These are phyloP conservation scores for Chenopodium formosanum DNA, from an alignment of 148 eudicot species.

Conservation along the genomic window DNA sequence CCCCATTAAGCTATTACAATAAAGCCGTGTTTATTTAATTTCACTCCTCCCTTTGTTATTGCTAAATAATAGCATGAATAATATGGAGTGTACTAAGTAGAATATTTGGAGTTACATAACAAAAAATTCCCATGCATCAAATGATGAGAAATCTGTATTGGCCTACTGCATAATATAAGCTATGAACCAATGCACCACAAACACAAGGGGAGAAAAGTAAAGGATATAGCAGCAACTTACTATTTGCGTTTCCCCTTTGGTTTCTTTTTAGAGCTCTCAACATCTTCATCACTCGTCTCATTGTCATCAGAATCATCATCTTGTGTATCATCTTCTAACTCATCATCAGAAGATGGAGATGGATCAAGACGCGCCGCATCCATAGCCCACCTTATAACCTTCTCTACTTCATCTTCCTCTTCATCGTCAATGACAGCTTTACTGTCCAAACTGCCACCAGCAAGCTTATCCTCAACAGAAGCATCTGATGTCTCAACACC, in stretches of 20 bases:
- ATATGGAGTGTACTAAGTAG: background rate
- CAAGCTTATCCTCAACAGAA: slow-evolving; percentile 15
- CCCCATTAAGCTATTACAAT: background rate
- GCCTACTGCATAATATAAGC: background rate
- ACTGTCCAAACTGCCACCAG: slow-evolving; percentile 5
- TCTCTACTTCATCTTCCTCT: slow-evolving; percentile 60
- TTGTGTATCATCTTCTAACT: slow-evolving; percentile 16
- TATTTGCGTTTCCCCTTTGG: slow-evolving; percentile 23
- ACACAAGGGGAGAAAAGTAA: background rate
- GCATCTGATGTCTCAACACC: slow-evolving; percentile 1
- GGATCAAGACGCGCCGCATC: slow-evolving; percentile 89
- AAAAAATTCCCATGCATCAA: background rate
- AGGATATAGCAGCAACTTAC: slow-evolving; percentile 21
- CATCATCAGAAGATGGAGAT: slow-evolving; percentile 65
- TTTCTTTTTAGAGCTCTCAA: background rate
- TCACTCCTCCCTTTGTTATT: background rate
- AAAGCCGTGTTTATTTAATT: background rate
- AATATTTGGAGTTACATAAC: background rate
- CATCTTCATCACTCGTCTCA: slow-evolving; percentile 35
- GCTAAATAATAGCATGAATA: background rate
- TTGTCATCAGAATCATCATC: slow-evolving; percentile 25
- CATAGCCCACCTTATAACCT: slow-evolving; percentile 76
- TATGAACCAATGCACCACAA: background rate
- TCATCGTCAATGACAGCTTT: slow-evolving; percentile 16
- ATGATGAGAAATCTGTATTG: background rate